A percentile compares a stretch with the other conserved stretches of the same genome.
Evolutionary conservation across 176 grass and related monocot genomes (phyloP).

Genomic region (Ampelocalamus luodianensis): DNA sequence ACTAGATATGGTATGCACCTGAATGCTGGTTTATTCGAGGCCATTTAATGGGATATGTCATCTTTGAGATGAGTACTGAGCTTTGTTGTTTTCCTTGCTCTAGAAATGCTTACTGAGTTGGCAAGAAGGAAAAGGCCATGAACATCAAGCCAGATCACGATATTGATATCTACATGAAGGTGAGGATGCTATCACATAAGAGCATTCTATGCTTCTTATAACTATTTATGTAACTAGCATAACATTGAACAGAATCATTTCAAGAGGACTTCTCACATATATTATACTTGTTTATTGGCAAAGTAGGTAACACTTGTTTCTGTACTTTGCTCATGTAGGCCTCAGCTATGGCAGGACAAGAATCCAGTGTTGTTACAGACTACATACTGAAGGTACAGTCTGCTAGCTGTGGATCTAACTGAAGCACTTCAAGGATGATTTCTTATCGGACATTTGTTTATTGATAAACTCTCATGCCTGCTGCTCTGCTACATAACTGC

Average conservation of each 20-base stretch:
- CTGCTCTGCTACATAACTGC: constrained; percentile 29
- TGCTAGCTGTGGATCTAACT: constrained; percentile 17
- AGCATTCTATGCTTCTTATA: not conserved
- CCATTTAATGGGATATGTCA: not conserved
- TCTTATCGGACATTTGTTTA: constrained; percentile 4
- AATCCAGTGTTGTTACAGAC: constrained; percentile 78
- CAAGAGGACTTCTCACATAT: constrained; percentile 6
- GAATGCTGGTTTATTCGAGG: not conserved
- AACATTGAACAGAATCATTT: constrained; percentile 14
- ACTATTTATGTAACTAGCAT: not conserved
- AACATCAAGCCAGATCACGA: constrained; percentile 93
- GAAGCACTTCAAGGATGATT: constrained; percentile 10
- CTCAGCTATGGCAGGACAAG: constrained; percentile 72
- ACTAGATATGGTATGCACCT: constrained; percentile 63
- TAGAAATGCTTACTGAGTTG: constrained; percentile 88
- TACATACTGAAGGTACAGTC: constrained; percentile 86
- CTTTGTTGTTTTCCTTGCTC: constrained; percentile 29
- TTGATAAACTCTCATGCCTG: constrained; percentile 28
- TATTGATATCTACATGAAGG: constrained; percentile 95
- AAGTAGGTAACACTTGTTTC: constrained; percentile 28
- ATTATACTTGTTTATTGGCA: not conserved
- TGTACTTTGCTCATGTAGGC: constrained; percentile 59
- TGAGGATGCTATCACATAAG: constrained; percentile 26
- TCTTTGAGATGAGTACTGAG: constrained; percentile 11
- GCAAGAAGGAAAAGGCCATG: constrained; percentile 77